phyloP scores from a whole-genome alignment of 2,329 filamentous ascomycete genomes.

The Botrytis pseudocinerea region DNA sequence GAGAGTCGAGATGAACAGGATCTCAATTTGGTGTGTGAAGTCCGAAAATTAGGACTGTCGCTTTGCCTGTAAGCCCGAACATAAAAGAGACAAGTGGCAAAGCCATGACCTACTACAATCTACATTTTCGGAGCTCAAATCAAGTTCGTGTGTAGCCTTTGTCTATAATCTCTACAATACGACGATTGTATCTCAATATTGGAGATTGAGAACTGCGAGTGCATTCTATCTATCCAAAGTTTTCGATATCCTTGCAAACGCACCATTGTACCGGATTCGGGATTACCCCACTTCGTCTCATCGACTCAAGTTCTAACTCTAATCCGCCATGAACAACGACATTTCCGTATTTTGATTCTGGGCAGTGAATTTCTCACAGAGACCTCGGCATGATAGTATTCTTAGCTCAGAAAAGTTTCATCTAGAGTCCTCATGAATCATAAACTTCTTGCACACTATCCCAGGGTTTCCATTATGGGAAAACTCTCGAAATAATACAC shows the following conservation, averaged over 20 bases:
- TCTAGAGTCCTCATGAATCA: not conserved
- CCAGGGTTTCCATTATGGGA: not conserved
- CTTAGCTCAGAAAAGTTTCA: too few species aligned
- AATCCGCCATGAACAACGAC: not conserved
- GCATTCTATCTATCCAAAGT: not conserved
- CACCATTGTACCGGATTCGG: not conserved
- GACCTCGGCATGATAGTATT: not conserved
- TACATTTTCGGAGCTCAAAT: not conserved
- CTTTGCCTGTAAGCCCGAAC: not conserved
- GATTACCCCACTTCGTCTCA: not conserved
- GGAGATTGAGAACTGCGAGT: not conserved
- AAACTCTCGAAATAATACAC: too few species aligned
- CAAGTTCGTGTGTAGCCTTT: too few species aligned
- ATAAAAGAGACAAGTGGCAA: not conserved
- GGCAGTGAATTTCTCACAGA: not conserved
- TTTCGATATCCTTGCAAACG: not conserved
- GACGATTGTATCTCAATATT: not conserved
- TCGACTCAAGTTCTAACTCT: not conserved
- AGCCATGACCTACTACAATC: not conserved
- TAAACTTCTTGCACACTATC: not conserved
- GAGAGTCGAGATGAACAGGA: not conserved
- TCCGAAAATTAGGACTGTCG: not conserved
- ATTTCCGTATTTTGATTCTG: not conserved
- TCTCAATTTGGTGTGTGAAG: not conserved
- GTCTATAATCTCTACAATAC: not conserved